Base-by-base conservation (phyloP, 768 basidiomycete species). In the Hebeloma cylindrosporum region DNA sequence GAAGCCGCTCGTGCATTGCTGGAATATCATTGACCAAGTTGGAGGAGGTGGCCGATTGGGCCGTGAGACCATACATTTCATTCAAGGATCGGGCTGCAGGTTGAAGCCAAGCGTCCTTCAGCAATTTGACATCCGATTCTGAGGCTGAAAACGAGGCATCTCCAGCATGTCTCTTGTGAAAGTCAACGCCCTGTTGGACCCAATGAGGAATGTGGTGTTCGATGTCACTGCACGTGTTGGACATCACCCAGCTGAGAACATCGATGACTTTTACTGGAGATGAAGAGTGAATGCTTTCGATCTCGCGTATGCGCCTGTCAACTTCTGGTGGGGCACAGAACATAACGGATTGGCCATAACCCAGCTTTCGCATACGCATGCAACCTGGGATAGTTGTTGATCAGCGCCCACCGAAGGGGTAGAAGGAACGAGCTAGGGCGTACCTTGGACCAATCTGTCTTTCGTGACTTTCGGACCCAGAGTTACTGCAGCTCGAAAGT, bases 351-450 rank as follows among this genome's bases (percentile, higher is more conserved):
- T 78, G 76, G 0, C 70, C 71, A 7, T 60, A 53, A 9, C 77
- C 77, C 1, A 78, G 63, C 51, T 68, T 65, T 2, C 77, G 65
- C 76, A 78, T 75, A 9, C 76, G 63, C 76, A 78, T 78, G 43
- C 76, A 78, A 3, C 75, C 76, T 77, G 11, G 37, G 27, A 14
- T 18, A 43, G 20, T 43, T 77, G 39, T 23, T 10, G 27, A 25
- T 48, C 31, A n/a, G 37, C 26, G n/a, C 20, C 44, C 17, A 42
- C 23, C 23, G 29, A 33, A 14, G 2, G 27, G 10, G 7, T 25
- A 7, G 16, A 18, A 18, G 31, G 7, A 30, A 6, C 29, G 17
- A 18, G 13, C 14, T 16, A 17, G 7, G 41, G 40, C 66, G 33
- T 31, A 70, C 78, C 79, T 67, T 80, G 79, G 2, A 69, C 60